Conservation (phyloP, 805 yeast species). For the Suhomyces vadensis region DNA sequence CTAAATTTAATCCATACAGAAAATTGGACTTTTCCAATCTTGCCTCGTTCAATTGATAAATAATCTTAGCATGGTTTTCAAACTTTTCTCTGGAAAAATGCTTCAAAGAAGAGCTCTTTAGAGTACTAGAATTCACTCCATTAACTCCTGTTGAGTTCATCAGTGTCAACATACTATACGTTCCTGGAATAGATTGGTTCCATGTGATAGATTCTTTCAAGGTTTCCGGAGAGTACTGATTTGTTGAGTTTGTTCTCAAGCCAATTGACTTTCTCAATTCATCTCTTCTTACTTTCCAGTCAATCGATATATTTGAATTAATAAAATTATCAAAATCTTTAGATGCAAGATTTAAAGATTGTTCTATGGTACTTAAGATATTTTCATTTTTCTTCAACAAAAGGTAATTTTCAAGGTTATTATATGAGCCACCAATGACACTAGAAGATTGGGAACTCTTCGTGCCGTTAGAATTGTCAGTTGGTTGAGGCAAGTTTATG, state of each 20-base stretch:
- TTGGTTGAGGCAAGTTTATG: conserved; percentile 19
- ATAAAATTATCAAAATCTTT: conserved; percentile 81
- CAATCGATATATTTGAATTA: conserved; percentile 68
- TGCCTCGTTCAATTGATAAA: conserved; percentile 69
- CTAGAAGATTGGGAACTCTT: background rate
- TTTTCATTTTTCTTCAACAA: conserved; percentile 77
- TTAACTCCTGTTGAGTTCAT: conserved; percentile 17
- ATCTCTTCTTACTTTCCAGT: conserved; percentile 80
- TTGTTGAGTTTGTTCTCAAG: conserved; percentile 8
- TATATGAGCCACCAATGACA: conserved; percentile 3
- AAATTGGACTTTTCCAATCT: conserved; percentile 55
- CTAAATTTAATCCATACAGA: conserved; percentile 60
- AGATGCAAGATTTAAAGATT: conserved; percentile 69
- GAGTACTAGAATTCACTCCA: conserved; percentile 9
- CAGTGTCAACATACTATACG: conserved; percentile 36
- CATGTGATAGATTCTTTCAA: conserved; percentile 31
- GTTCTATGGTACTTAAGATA: conserved; percentile 80
- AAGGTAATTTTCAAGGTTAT: conserved; percentile 60
- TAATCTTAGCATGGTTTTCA: conserved; percentile 71
- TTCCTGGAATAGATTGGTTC: conserved; percentile 36
- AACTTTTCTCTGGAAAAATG: conserved; percentile 55
- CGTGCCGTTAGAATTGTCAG: conserved; percentile 5
- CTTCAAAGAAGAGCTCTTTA: conserved; percentile 22
- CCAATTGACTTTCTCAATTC: conserved; percentile 76
- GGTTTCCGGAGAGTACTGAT: conserved; percentile 9